Base-by-base conservation (phyloP, 2,329 filamentous ascomycete genomes). In the Trichophyton rubrum region DNA sequence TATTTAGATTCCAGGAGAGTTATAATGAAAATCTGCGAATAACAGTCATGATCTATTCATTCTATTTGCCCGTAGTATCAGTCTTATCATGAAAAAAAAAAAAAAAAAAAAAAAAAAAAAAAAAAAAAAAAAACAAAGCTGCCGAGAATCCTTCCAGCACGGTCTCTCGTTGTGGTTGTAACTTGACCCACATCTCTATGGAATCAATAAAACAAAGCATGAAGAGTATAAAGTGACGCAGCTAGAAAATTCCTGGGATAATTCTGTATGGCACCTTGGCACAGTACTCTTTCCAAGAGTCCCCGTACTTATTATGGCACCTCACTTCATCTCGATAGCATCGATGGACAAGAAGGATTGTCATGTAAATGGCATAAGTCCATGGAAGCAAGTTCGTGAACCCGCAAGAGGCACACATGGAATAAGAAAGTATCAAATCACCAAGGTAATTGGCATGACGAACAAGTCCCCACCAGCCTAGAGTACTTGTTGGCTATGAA, bases 291-390 rank as follows among this genome's bases (percentile, higher is more conserved):
- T 71, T 68, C 78, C 78, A 80, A 0, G 69, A 69, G 2, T 69
- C 65, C 1, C 78, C 77, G 60, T 80, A 79, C 62, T 80, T 80
- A 20, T 67, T 69, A 1, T 67, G 69, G 45, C 76, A 79, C 7
- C 77, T 68, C 58, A 72, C 70, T 65, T 80, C 78, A 56, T 79
- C 78, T 8, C 77, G 70, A 38, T 72, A 70, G 53, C 76, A 78
- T 4, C 78, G 71, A 65, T 80, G 77, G 3, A 78, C 65, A 3
- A 79, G 69, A 8, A 80, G 62, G 2, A 71, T 60, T 0, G 72
- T 72, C 75, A 79, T 78, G 64, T 74, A 79, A 0, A 77, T 69
- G 0, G 73, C 73, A 61, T 79, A 80, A 0, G 69, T 71, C 75
- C 77, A 80, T 0, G 77, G 75, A 2, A 79, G 63, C 1, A 75